These are phyloP conservation scores for Phaffomyces opuntiae DNA, from an alignment of 805 yeast genomes.

Conservation along the genomic window DNA sequence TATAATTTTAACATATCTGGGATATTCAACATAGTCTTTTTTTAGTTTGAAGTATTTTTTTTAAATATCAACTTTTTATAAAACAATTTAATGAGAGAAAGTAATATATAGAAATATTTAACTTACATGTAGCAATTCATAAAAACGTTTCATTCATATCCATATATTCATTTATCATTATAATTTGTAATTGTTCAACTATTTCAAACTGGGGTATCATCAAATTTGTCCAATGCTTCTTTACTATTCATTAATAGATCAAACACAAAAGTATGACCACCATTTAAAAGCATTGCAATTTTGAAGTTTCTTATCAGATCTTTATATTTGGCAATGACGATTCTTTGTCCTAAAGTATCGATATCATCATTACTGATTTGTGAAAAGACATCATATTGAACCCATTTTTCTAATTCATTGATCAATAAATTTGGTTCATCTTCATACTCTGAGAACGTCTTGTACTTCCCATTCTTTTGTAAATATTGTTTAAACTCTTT, in stretches of 20 bases:
- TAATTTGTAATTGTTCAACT: neutral
- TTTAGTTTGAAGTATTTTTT: neutral
- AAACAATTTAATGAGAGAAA: no score
- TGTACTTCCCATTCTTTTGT: constrained; percentile 15
- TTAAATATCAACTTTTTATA: neutral
- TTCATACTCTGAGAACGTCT: constrained; percentile 32
- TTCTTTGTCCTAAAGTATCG: constrained; percentile 9
- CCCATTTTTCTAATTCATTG: constrained; percentile 31
- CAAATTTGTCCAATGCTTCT: constrained; percentile 12
- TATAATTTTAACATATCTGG: constrained; percentile 4
- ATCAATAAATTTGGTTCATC: constrained; percentile 33
- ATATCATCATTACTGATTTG: constrained; percentile 10
- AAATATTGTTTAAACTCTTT: constrained; percentile 26
- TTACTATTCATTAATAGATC: constrained; percentile 36
- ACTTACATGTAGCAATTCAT: neutral
- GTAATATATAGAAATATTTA: neutral
- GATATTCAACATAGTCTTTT: constrained; percentile 7
- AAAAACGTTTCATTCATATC: neutral
- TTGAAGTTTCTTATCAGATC: constrained; percentile 36
- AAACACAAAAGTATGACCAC: constrained; percentile 51
- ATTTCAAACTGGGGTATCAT: neutral
- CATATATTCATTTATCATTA: neutral
- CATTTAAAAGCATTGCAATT: constrained; percentile 41
- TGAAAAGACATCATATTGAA: constrained; percentile 26
- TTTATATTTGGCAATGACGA: constrained; percentile 23